Percentiles rank a stretch among this genome's conserved stretches.
Conservation (phyloP, 371 early-diverging fungal genomes). For the Apophysomyces sp. region DNA sequence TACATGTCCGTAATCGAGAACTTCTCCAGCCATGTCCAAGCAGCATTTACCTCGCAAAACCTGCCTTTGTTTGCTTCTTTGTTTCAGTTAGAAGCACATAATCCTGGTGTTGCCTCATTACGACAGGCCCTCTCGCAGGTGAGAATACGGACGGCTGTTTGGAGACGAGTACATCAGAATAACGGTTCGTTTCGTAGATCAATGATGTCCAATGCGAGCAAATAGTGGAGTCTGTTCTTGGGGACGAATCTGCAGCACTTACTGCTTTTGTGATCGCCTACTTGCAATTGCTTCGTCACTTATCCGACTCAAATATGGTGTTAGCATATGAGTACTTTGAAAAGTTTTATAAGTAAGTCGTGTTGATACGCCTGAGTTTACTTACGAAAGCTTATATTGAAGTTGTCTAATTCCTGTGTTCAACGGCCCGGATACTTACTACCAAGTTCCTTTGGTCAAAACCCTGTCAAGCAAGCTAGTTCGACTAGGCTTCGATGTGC, state of each 20-base stretch:
- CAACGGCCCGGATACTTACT: slow-evolving; percentile 10
- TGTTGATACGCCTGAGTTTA: background rate
- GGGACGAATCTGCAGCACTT: slow-evolving; percentile 9
- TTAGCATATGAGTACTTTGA: slow-evolving; percentile 5
- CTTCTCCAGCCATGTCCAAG: background rate
- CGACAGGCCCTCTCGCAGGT: background rate
- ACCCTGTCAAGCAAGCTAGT: slow-evolving; percentile 12
- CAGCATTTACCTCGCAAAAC: background rate
- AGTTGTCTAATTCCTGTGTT: slow-evolving; percentile 20
- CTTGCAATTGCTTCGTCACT: background rate
- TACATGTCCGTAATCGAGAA: background rate
- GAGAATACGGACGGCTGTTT: too few relatives aligned
- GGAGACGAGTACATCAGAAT: background rate
- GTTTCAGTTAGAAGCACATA: background rate
- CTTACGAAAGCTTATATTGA: background rate
- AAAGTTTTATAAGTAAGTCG: slow-evolving; percentile 4
- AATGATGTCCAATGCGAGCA: background rate
- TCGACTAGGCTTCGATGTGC: slow-evolving; percentile 14
- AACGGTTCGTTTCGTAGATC: background rate
- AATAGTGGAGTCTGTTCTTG: background rate
- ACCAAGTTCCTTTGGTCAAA: slow-evolving; percentile 15
- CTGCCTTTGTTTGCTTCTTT: background rate
- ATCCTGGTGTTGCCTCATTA: background rate
- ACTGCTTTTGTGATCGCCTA: background rate
- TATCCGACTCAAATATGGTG: background rate